Percentiles rank a stretch among this genome's conserved stretches.
phyloP scores from a whole-genome alignment of 2,329 filamentous ascomycete species.

The Dichotomopilus funicola region DNA sequence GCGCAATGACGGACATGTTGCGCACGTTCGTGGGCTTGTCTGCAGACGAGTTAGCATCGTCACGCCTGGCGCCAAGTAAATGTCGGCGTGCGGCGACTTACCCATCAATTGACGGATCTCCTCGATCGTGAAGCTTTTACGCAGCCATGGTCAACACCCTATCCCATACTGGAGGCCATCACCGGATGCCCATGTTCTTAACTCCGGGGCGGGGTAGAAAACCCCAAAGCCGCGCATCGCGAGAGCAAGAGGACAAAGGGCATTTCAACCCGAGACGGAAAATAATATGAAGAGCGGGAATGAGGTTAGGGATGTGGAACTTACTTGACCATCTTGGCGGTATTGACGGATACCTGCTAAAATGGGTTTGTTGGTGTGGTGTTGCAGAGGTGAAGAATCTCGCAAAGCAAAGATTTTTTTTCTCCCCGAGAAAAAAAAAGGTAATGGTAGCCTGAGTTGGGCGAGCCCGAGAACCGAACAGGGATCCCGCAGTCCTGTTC shows the following conservation, averaged over 20 bases:
- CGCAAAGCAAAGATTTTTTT: constrained; percentile 22
- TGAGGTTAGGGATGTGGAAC: constrained; percentile 36
- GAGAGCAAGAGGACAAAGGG: neutral
- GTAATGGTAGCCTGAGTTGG: constrained; percentile 9
- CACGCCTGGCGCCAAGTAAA: neutral
- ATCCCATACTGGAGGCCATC: constrained; percentile 7
- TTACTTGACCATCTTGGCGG: constrained; percentile 99
- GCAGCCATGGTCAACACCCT: constrained; percentile 43
- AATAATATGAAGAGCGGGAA: constrained; percentile 2
- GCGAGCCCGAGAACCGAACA: constrained; percentile 17
- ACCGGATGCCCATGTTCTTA: constrained; percentile 27
- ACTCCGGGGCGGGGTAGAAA: constrained; percentile 34
- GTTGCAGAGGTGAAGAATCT: constrained; percentile 20
- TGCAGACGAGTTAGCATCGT: constrained; percentile 34
- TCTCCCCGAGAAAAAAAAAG: constrained; percentile 1
- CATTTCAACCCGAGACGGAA: neutral
- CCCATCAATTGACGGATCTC: constrained; percentile 74
- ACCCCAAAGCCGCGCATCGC: constrained; percentile 3
- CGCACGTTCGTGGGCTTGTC: constrained; percentile 71
- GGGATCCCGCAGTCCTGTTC: constrained; percentile 17
- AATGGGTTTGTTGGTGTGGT: constrained; percentile 22
- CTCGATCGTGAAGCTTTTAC: constrained; percentile 90
- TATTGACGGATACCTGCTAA: constrained; percentile 43
- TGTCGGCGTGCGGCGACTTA: constrained; percentile 31
- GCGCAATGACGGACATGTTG: constrained; percentile 99